Evolutionary conservation across 495 filamentous ascomycete species (phyloP), one percentile per base, ranked within the genome.

Genomic region (Penicillium paradoxum): DNA sequence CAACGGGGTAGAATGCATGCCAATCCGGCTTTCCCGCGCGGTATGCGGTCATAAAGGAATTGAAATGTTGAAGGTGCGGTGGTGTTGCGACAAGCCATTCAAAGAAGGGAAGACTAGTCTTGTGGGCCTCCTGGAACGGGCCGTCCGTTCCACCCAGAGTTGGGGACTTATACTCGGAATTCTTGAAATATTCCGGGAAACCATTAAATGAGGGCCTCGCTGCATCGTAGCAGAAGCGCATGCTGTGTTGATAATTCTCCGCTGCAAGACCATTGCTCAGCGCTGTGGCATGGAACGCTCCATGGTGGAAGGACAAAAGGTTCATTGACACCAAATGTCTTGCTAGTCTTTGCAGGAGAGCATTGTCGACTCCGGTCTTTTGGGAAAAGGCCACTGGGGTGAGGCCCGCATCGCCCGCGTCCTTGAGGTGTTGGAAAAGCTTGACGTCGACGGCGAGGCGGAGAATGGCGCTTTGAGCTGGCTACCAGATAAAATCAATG

Each of bases 1-100:
- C 44, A 0, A 81, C 66, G 8, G 78, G 74, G 55, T 78, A 81
- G 51, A 77, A 75, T 0, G 82, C 76, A 22, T 70, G 62, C 79
- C 78, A 83, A 1, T 62, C 62, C 6, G 75, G 64, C 9, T 69
- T 67, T 0, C 75, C 78, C 0, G 60, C 58, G 2, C 67, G 63
- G 52, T 78, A 80, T 15, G 69, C 77, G 4, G 45, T 57, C 73
- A 75, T 75, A 45, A 69, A 65, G 8, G 60, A 60, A 18, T 60
- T 51, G 40, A 74, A 73, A 10, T 60, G 29, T 4, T 57, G 22
- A 1, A 60, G 37, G 14, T 59, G 15, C 7, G 54, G 54, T 0
- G 68, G 65, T 1, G 55, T 57, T 1, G 51, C 32, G 17, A 44
- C 41, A 0, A 75, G 38, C 59, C 59, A 73, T 6, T 58, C 53